These are phyloP conservation scores for Xylaria nigripes DNA, from an alignment of 495 filamentous ascomycete genomes.

Conservation along the genomic window DNA sequence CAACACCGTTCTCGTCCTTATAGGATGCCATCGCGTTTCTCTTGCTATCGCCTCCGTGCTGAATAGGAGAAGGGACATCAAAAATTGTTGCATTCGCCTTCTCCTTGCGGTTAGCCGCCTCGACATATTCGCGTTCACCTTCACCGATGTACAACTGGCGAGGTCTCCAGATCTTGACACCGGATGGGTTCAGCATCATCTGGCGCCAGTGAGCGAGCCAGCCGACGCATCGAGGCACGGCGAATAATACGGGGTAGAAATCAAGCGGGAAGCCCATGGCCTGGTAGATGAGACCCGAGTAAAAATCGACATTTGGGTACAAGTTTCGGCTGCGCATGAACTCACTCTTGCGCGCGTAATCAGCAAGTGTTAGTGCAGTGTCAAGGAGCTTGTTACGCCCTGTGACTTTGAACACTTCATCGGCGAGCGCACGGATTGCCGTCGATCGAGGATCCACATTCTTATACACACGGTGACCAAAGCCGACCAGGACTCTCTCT, in stretches of 20 bases:
- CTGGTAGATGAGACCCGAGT: conserved; percentile 46
- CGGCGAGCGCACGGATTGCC: conserved; percentile 38
- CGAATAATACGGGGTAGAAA: conserved; percentile 34
- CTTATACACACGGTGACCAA: conserved; percentile 49
- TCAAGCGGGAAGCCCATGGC: conserved; percentile 40
- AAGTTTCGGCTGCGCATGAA: conserved; percentile 41
- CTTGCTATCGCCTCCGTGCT: conserved; percentile 15
- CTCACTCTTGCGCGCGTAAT: conserved; percentile 40
- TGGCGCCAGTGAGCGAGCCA: conserved; percentile 35
- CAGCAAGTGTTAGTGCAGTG: conserved; percentile 41
- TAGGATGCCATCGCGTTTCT: conserved; percentile 14
- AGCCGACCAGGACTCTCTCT: conserved; percentile 45
- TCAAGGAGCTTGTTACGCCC: conserved; percentile 37
- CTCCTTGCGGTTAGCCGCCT: conserved; percentile 21
- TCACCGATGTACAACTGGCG: conserved; percentile 33
- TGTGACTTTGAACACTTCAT: conserved; percentile 31
- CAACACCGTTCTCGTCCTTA: conserved; percentile 9
- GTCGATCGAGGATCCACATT: conserved; percentile 42
- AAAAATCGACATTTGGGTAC: conserved; percentile 51
- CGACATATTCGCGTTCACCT: conserved; percentile 23
- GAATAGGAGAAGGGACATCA: conserved; percentile 6
- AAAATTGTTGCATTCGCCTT: conserved; percentile 16
- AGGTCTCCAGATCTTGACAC: conserved; percentile 34
- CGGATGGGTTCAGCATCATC: conserved; percentile 26
- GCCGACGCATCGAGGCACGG: conserved; percentile 32